Percentiles rank a stretch among this genome's conserved stretches.
phyloP scores from a whole-genome alignment of 2,329 filamentous ascomycete species.

The Arthrobotrys musiformis region DNA sequence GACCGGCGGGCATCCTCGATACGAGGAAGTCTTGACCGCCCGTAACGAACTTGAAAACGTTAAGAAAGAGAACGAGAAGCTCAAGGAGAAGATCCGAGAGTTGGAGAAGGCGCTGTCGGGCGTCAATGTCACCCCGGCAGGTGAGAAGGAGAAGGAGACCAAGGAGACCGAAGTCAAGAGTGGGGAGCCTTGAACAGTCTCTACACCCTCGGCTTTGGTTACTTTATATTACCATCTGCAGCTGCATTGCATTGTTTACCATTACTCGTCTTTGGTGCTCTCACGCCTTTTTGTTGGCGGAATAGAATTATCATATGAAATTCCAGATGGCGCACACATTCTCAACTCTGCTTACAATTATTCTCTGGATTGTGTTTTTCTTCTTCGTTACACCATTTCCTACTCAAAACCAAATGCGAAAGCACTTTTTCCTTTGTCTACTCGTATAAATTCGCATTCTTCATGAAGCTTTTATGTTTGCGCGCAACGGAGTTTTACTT shows the following conservation, averaged over 20 bases:
- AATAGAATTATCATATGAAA: no score
- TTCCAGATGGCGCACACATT: no score
- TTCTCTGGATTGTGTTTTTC: no score
- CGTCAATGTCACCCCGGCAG: constrained; percentile 10
- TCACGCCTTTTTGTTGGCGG: no score
- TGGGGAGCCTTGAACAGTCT: constrained; percentile 28
- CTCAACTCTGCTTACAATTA: no score
- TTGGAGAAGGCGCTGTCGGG: constrained; percentile 66
- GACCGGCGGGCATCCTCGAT: constrained; percentile 25
- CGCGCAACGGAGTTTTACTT: neutral
- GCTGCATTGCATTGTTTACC: no score
- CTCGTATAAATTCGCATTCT: neutral
- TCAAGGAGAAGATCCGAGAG: constrained; percentile 72
- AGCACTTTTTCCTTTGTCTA: no score
- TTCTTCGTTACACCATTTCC: no score
- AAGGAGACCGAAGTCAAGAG: constrained; percentile 45
- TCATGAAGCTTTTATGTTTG: neutral
- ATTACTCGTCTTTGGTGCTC: no score
- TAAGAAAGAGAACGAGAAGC: constrained; percentile 72
- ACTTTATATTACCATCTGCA: neutral
- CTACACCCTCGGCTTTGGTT: neutral
- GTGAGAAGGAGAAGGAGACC: constrained; percentile 18
- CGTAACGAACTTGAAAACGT: constrained; percentile 71
- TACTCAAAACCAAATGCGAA: no score
- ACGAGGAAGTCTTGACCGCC: constrained; percentile 69